Evolutionary conservation across 352 stramenopile species (phyloP).

Genomic region (Peronospora belbahrii): DNA sequence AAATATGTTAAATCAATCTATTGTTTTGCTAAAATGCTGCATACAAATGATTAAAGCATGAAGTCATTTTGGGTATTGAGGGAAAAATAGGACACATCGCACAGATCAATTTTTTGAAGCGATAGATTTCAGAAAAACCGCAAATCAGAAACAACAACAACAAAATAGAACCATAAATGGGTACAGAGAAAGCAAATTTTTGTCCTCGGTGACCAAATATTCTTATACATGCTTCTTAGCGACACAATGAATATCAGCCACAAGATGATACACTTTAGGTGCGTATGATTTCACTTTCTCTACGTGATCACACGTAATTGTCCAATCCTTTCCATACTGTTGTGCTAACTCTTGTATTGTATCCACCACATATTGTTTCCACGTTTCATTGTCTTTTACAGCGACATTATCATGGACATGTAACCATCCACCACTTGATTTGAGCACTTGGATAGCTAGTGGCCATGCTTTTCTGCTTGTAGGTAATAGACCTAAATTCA

Average conservation of each 20-base stretch:
- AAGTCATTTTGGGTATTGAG: too few species aligned
- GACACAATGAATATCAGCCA: conserved; percentile 74
- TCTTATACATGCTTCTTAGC: neutral
- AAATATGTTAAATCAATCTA: too few species aligned
- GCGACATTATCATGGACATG: conserved; percentile 95
- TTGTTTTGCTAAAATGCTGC: too few species aligned
- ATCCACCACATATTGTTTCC: conserved; percentile 56
- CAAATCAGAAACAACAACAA: too few species aligned
- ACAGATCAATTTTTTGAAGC: too few species aligned
- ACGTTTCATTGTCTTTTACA: conserved; percentile 68
- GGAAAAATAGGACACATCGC: too few species aligned
- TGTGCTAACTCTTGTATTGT: conserved; percentile 43
- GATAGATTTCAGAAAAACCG: too few species aligned
- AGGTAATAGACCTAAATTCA: conserved; percentile 92
- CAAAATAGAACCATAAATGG: too few species aligned
- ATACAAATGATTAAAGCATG: too few species aligned
- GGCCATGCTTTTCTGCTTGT: conserved; percentile 92
- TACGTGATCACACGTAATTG: conserved; percentile 76
- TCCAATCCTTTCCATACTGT: conserved; percentile 50
- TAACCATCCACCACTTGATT: conserved; percentile 85
- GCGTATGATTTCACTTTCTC: conserved; percentile 91
- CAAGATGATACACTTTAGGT: conserved; percentile 84
- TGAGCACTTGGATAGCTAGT: conserved; percentile 88
- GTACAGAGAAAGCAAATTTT: too few species aligned
- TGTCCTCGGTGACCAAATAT: too few species aligned